Base-by-base conservation (phyloP, 1,139 yeast genomes). In the Debaryomycetaceae sp. region DNA sequence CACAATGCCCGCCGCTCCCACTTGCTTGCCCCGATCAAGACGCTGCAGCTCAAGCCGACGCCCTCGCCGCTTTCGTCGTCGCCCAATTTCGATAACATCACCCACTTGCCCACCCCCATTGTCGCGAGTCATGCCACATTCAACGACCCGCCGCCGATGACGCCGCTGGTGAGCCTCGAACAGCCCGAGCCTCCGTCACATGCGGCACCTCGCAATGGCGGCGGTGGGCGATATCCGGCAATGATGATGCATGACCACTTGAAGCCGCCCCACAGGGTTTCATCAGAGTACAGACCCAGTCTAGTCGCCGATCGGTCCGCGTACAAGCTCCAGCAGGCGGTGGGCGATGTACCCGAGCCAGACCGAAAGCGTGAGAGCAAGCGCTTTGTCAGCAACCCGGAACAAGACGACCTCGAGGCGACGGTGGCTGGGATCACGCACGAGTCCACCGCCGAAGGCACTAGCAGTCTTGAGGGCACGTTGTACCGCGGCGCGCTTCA, bases 241-340 rank as follows among this genome's bases (percentile, higher is more conserved):
- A n/a, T n/a, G n/a, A n/a, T n/a, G n/a, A n/a, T n/a, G n/a, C n/a
- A n/a, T n/a, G n/a, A n/a, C n/a, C n/a, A n/a, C n/a, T n/a, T n/a
- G n/a, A n/a, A n/a, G n/a, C n/a, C n/a, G n/a, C n/a, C n/a, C n/a
- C 16, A 33, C 11, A 45, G 70, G 37, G 53, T 58, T 11, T 35
- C 58, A 2, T 60, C 67, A 3, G 71, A 64, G 18, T 64, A 59
- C 43, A 49, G 45, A 25, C 70, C 69, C 0, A 18, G 34, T 35
- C 21, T 19, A 28, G 20, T 24, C 21, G 31, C 32, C 5, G 16
- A 12, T 25, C 36, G 53, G 34, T 40, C 45, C 5, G 57, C 43
- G 4, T 46, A 54, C 10, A 41, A 43, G n/a, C 58, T 54, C 3
- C 32, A 40, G 5, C 37, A 37, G 25, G 27, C 42, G 39, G 18